A percentile compares a stretch with the other conserved stretches of the same genome.
These are phyloP conservation scores for Dichomitus squalens DNA, from an alignment of 1,284 basidiomycete species.

Conservation along the genomic window DNA sequence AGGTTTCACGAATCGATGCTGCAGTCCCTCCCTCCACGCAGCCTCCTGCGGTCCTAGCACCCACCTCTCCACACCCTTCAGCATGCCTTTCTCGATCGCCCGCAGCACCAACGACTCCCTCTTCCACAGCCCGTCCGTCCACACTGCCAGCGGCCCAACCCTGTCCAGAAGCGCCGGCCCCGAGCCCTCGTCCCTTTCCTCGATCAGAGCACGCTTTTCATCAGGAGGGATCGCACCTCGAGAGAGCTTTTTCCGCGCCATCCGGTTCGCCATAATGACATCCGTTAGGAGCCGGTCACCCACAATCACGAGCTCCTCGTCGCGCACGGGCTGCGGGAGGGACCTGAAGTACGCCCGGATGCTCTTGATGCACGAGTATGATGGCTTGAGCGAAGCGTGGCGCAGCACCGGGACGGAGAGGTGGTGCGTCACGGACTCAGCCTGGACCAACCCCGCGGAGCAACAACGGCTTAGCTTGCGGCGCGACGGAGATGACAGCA, in stretches of 20 bases:
- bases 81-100: slow-evolving; percentile 53
- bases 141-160: slow-evolving; percentile 60
- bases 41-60: slow-evolving; percentile 21
- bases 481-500: not conserved
- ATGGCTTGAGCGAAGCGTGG: slow-evolving; percentile 79
- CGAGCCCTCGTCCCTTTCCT: not conserved
- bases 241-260: slow-evolving; percentile 36
- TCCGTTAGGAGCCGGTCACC: slow-evolving; percentile 94
- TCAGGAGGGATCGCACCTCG: not conserved
- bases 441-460: slow-evolving; percentile 46
- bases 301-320: slow-evolving; percentile 75
- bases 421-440: slow-evolving; percentile 81
- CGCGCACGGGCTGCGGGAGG: slow-evolving; percentile 50
- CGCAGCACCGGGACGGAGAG: slow-evolving; percentile 83
- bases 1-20: slow-evolving; percentile 19
- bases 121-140: slow-evolving; percentile 71
- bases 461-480: not conserved
- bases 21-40: slow-evolving; percentile 16
- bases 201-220: slow-evolving; percentile 9
- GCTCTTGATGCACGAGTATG: slow-evolving; percentile 68
- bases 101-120: slow-evolving; percentile 62
- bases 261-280: slow-evolving; percentile 82
- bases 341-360: slow-evolving; percentile 70
- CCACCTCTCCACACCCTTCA: slow-evolving; percentile 48
- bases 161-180: not conserved